These are phyloP conservation scores for Mrakiaceae sp. DNA, from an alignment of 1,284 basidiomycete genomes.

Conservation along the genomic window DNA sequence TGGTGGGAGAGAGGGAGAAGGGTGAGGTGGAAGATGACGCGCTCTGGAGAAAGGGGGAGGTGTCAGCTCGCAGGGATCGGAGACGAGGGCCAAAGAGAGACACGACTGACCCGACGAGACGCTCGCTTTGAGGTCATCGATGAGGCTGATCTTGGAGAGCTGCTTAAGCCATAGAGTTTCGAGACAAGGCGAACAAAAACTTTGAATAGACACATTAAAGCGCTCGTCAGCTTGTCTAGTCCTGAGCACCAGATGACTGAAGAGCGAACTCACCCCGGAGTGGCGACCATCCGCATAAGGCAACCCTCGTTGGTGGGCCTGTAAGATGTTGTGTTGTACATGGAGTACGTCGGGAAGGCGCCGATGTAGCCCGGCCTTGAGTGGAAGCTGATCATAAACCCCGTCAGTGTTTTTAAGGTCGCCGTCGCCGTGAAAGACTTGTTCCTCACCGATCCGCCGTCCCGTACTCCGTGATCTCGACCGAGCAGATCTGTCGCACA, in stretches of 20 bases:
- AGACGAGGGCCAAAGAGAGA: background rate
- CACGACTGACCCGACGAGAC: background rate
- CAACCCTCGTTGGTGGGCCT: conserved; percentile 11
- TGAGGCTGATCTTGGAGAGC: background rate
- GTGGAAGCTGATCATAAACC: background rate
- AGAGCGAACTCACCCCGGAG: background rate
- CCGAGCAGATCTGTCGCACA: conserved; percentile 4
- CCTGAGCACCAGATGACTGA: background rate
- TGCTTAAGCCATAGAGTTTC: conserved; percentile 4
- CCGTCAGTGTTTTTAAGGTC: too few species aligned
- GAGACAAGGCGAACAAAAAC: conserved; percentile 4
- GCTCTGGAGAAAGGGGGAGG: background rate
- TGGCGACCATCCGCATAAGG: conserved; percentile 13
- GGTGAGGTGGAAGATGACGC: background rate
- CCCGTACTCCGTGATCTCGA: conserved; percentile 8
- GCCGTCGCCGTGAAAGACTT: background rate
- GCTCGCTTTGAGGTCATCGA: background rate
- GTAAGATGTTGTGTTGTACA: conserved; percentile 2
- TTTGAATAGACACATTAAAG: too few species aligned
- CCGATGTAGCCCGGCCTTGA: background rate
- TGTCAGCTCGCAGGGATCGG: background rate
- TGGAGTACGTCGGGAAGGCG: conserved; percentile 6
- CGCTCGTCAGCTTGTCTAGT: background rate
- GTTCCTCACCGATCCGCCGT: background rate
- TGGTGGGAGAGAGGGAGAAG: conserved; percentile 3